phyloP scores from a whole-genome alignment of 1,284 basidiomycete genomes.

The Ustilago shanxiensis region DNA sequence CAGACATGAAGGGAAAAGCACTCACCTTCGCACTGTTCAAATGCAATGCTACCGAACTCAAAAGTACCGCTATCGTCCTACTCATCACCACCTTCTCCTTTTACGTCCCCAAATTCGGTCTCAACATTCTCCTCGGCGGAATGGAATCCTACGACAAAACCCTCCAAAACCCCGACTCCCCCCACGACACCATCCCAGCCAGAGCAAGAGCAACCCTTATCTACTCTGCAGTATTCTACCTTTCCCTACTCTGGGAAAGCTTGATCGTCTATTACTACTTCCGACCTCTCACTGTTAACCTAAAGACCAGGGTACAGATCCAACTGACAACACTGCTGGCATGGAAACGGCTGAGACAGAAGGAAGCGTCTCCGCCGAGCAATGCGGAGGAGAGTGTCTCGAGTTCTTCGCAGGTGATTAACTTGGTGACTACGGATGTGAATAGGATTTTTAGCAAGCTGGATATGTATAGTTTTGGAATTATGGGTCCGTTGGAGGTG shows the following conservation, averaged over 20 bases:
- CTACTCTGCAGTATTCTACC: constrained; percentile 37
- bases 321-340: constrained; percentile 40
- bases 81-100: constrained; percentile 33
- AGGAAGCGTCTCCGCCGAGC: constrained; percentile 25
- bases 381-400: neutral
- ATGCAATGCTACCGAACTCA: constrained; percentile 22
- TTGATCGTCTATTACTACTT: constrained; percentile 39
- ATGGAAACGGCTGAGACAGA: constrained; percentile 44
- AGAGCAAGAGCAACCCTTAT: constrained; percentile 35
- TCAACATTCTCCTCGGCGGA: constrained; percentile 23
- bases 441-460: constrained; percentile 24
- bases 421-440: constrained; percentile 46
- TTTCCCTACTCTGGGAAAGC: constrained; percentile 17
- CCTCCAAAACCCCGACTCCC: neutral
- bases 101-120: constrained; percentile 39
- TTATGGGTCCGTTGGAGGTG: constrained; percentile 47
- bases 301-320: constrained; percentile 25
- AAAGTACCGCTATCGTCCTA: constrained; percentile 1
- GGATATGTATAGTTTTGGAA: constrained; percentile 36
- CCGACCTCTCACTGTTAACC: constrained; percentile 13
- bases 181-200: constrained; percentile 6
- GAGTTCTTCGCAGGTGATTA: constrained; percentile 43
- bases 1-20: constrained; percentile 14
- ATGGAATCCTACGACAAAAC: constrained; percentile 26
- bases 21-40: constrained; percentile 20